Conservation (phyloP, 1,139 yeast species). For the Debaryomycetaceae sp. region DNA sequence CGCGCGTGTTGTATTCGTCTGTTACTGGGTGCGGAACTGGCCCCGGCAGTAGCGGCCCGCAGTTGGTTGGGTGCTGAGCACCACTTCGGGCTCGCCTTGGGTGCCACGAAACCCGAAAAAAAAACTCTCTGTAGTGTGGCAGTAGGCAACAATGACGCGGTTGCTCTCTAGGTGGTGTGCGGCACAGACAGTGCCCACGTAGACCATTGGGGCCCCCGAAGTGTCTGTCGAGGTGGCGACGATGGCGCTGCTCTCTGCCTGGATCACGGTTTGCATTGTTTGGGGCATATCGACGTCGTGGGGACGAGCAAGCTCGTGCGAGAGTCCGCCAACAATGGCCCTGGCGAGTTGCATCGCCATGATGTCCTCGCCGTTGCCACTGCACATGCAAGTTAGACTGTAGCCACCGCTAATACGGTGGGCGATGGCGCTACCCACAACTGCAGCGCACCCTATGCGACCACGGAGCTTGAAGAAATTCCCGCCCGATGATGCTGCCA, state of each 20-base stretch:
- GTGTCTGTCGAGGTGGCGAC: conserved; percentile 10
- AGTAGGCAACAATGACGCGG: conserved; percentile 23
- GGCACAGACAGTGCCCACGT: conserved; percentile 31
- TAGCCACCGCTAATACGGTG: conserved; percentile 9
- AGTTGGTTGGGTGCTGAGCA: conserved; percentile 23
- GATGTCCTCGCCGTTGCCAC: conserved; percentile 57
- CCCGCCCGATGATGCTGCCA: conserved; percentile 51
- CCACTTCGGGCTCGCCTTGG: conserved; percentile 16
- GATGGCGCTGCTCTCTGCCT: conserved; percentile 1
- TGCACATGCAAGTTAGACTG: conserved; percentile 40
- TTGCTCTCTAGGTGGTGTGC: conserved; percentile 14
- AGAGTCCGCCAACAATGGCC: conserved; percentile 13
- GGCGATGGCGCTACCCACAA: conserved; percentile 39
- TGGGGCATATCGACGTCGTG: conserved; percentile 12
- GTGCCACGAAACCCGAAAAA: conserved; percentile 31
- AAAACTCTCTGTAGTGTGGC: conserved; percentile 43
- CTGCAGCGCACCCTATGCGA: conserved; percentile 51
- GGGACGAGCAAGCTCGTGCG: not conserved
- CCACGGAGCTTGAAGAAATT: conserved; percentile 47
- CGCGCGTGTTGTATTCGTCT: too few relatives aligned
- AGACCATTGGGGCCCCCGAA: conserved; percentile 14
- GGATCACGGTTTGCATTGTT: too few relatives aligned
- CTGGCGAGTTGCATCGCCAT: conserved; percentile 38
- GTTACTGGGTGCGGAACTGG: conserved; percentile 19
- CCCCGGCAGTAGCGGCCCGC: conserved; percentile 31